Conservation (phyloP, 2,329 filamentous ascomycete species). For the Claviceps monticola region DNA sequence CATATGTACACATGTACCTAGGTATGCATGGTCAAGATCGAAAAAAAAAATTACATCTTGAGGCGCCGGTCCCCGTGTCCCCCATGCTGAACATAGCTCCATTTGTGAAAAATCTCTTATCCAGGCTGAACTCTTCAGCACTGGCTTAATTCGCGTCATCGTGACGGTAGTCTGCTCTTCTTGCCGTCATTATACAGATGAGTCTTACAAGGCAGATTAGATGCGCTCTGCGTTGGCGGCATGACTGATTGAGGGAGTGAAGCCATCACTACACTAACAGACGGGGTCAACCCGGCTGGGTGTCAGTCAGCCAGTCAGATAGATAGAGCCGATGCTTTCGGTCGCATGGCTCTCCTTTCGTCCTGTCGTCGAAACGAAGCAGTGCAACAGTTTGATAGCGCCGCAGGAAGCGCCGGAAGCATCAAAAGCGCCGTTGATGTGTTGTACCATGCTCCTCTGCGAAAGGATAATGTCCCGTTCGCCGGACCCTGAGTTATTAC, state of each 20-base stretch:
- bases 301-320: no score
- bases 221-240: neutral
- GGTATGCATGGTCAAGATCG: no score
- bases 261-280: no score
- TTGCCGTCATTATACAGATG: neutral
- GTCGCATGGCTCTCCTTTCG: no score
- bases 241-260: neutral
- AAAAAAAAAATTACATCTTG: neutral
- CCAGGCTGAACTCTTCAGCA: neutral
- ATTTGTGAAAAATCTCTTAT: neutral
- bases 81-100: neutral
- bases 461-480: no score
- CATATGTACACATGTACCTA: no score
- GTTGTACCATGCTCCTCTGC: neutral
- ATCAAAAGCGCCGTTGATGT: no score
- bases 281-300: neutral
- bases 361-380: no score
- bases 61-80: neutral
- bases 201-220: neutral
- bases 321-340: no score
- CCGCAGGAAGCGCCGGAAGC: no score
- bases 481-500: neutral
- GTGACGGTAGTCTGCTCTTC: no score
- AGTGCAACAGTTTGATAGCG: no score
- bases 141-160: neutral